Base-by-base conservation (phyloP, 257 asterid species). In the Gardenia jasminoides region DNA sequence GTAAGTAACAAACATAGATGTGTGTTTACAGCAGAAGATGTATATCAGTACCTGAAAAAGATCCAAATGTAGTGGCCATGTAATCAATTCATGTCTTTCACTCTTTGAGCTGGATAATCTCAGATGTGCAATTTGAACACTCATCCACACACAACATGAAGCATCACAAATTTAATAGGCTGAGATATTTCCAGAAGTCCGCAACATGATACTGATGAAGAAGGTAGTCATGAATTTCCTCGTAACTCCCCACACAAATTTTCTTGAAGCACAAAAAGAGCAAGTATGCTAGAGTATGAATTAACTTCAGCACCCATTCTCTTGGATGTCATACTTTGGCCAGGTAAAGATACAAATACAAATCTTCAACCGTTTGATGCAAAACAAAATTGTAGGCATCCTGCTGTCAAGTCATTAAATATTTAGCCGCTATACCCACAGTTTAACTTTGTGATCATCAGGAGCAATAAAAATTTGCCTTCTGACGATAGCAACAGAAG, bases 391-490 rank as follows among this genome's bases (percentile, higher is more conserved):
- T 46, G 58, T 26, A 81, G 69, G 74, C 74, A 59, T 66, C 69
- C 11, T 7, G 39, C 47, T 44, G 28, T 76, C 69, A 70, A 30
- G 8, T 19, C 5, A 73, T 52, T 67, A 52, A 75, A 46, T 62
- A 71, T 16, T 73, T n/a, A 28, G 75, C 86, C 70, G 67, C 44
- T 62, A 24, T 30, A 59, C 47, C 78, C 47, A 43, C 66, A 47
- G 67, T 30, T 10, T 46, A 62, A 78, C 50, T 66, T 82, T 56
- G 56, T n/a, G 39, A 26, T 31, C 69, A 72, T 50, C 66, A 67
- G n/a, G 33, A 58, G 74, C 44, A 62, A 70, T 64, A 62, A 76
- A 76, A 78, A 71, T 81, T 83, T 85, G 73, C 46, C 24, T 69
- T 71, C 12, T 28, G 67, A 31, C 22, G 43, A 59, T 24, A 73